Evolutionary conservation across 805 yeast species (phyloP).

Genomic region (Candida gorgasii): DNA sequence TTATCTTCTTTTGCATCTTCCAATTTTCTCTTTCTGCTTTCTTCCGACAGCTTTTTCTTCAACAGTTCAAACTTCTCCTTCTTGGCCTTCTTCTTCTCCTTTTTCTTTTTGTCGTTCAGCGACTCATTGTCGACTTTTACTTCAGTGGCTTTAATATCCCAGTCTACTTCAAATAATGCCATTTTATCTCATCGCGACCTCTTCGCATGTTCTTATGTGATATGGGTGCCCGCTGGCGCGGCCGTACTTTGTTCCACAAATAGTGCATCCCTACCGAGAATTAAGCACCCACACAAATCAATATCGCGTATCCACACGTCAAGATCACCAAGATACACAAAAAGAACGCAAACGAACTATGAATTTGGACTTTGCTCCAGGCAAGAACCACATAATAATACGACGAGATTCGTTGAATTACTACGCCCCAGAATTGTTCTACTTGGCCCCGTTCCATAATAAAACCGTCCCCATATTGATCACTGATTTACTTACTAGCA

Average conservation of each 20-base stretch:
- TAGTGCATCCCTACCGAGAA: neutral
- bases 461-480: conserved; percentile 27
- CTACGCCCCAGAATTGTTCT: conserved; percentile 38
- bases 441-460: conserved; percentile 27
- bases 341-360: neutral
- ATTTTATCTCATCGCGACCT: conserved; percentile 28
- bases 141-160: conserved; percentile 62
- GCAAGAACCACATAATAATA: conserved; percentile 33
- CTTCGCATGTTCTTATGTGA: no score
- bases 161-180: conserved; percentile 77
- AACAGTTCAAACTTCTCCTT: conserved; percentile 7
- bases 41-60: neutral
- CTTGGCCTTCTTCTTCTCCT: conserved; percentile 17
- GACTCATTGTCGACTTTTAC: conserved; percentile 48
- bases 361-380: conserved; percentile 33
- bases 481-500: conserved; percentile 20
- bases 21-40: neutral
- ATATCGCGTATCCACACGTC: no score
- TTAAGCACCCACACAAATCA: no score
- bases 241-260: neutral
- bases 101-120: conserved; percentile 28
- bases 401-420: conserved; percentile 23
- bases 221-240: no score
- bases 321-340: no score
- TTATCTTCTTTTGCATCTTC: no score